These are phyloP conservation scores for Sclerotinia sclerotiorum DNA, from an alignment of 2,329 filamentous ascomycete species.

Conservation along the genomic window DNA sequence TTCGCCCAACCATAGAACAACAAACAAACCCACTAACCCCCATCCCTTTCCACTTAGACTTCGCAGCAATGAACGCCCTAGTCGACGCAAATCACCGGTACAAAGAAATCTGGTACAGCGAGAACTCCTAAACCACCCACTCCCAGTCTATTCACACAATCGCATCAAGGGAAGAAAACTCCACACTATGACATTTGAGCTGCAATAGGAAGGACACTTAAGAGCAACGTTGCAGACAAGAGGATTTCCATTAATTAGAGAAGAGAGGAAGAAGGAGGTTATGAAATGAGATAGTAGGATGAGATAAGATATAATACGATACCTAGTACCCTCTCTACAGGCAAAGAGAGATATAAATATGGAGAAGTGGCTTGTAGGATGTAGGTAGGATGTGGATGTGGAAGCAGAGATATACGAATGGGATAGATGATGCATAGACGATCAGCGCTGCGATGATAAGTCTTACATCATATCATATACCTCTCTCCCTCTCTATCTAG, in stretches of 20 bases:
- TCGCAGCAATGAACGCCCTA: conserved; percentile 70
- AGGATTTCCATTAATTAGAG: no score
- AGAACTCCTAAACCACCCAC: neutral
- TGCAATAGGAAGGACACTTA: neutral
- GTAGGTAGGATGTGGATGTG: no score
- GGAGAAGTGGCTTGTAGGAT: neutral
- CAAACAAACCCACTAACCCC: neutral
- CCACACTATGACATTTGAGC: neutral
- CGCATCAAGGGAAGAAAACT: no score
- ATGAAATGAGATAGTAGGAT: neutral
- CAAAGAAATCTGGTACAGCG: conserved; percentile 71
- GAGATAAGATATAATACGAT: neutral
- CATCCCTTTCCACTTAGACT: conserved; percentile 48
- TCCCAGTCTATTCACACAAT: neutral
- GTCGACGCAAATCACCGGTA: conserved; percentile 84
- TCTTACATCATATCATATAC: neutral
- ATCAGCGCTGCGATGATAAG: neutral
- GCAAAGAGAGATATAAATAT: neutral
- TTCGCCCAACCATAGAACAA: neutral
- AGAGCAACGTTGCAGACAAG: neutral
- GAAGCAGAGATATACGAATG: no score
- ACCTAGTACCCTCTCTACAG: neutral
- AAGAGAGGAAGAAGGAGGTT: neutral
- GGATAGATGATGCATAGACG: neutral
- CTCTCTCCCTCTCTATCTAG: neutral